phyloP scores from a whole-genome alignment of 176 grass and related monocot species.

The Musa troglodytarum region DNA sequence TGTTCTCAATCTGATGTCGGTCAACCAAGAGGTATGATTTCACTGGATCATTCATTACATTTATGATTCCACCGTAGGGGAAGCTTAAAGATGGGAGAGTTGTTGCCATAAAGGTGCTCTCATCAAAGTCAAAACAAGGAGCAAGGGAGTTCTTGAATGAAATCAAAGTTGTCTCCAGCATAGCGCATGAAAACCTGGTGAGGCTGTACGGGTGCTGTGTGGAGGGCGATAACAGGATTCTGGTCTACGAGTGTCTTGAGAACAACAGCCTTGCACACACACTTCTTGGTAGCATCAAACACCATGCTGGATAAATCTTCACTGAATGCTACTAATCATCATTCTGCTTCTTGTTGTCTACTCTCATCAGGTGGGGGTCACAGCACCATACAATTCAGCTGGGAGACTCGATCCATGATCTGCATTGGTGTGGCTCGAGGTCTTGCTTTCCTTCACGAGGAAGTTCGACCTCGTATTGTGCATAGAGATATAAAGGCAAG shows the following conservation, averaged over 20 bases:
- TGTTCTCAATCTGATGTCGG: too few species aligned
- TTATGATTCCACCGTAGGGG: neutral
- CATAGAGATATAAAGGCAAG: constrained; percentile 9
- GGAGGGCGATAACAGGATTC: neutral
- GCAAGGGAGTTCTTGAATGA: neutral
- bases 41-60: neutral
- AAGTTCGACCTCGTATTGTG: neutral
- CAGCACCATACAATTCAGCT: neutral
- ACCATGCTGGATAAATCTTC: neutral
- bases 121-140: neutral
- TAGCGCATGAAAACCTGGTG: neutral
- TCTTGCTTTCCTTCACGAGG: constrained; percentile 4
- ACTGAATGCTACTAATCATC: too few species aligned
- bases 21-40: neutral
- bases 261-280: neutral
- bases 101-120: neutral
- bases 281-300: neutral
- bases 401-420: neutral
- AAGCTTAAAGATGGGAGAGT: neutral
- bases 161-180: neutral
- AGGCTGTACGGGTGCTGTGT: neutral
- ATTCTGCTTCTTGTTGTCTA: neutral
- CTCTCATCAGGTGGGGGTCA: neutral
- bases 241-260: neutral
- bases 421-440: neutral